A percentile compares a stretch with the other conserved stretches of the same genome.
Conservation (phyloP, 1,284 basidiomycete species). For the Spongispora temasekensis region DNA sequence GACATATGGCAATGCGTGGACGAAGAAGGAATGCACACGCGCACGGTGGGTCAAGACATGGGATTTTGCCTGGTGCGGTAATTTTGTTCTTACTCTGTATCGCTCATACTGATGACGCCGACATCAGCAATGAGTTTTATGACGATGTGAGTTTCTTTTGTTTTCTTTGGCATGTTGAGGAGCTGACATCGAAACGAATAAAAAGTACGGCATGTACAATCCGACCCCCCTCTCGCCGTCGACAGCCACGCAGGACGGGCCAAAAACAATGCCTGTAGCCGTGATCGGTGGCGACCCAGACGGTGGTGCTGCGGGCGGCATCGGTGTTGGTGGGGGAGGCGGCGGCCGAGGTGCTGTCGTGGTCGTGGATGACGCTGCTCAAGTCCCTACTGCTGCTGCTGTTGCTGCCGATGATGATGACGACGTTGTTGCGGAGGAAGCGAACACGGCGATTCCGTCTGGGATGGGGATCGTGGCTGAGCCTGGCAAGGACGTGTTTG, state of each 20-base stretch:
- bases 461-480: constrained; percentile 53
- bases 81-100: neutral
- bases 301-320: neutral
- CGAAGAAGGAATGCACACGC: constrained; percentile 71
- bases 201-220: constrained; percentile 43
- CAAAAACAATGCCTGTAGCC: neutral
- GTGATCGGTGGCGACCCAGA: neutral
- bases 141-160: constrained; percentile 51
- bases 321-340: neutral
- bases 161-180: neutral
- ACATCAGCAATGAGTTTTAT: constrained; percentile 59
- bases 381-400: constrained; percentile 38
- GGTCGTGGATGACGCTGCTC: neutral
- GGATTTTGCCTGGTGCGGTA: constrained; percentile 90
- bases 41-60: constrained; percentile 90
- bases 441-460: constrained; percentile 44
- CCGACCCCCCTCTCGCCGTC: neutral
- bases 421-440: constrained; percentile 30
- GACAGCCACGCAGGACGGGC: too few relatives aligned
- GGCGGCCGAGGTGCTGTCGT: neutral
- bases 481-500: constrained; percentile 71
- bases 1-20: constrained; percentile 89
- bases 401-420: constrained; percentile 51
- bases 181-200: too few relatives aligned
- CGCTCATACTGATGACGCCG: too few relatives aligned